These are phyloP conservation scores for Noccaea bulbosa DNA, from an alignment of 345 rosid genomes.

Conservation along the genomic window DNA sequence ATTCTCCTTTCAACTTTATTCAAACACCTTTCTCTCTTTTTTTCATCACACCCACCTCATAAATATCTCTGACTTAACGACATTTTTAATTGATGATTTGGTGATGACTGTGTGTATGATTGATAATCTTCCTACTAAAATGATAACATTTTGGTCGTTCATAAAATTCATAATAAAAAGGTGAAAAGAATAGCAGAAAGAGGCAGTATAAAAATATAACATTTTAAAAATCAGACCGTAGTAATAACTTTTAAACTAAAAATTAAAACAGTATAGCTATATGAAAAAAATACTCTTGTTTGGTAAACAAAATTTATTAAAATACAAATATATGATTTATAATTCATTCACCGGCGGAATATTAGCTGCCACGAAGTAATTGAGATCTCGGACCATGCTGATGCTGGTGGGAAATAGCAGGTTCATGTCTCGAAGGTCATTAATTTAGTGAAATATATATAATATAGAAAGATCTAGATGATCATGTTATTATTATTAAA, in stretches of 20 bases:
- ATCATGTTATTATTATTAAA: too few relatives aligned
- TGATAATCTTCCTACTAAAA: conserved; percentile 22
- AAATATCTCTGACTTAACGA: conserved; percentile 34
- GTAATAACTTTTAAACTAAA: too few relatives aligned
- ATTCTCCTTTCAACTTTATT: conserved; percentile 34
- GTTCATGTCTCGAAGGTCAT: conserved; percentile 38
- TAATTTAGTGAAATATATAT: conserved; percentile 14
- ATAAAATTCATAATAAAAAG: not conserved
- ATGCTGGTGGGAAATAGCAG: conserved; percentile 40
- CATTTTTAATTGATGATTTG: not conserved
- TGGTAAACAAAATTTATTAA: too few relatives aligned
- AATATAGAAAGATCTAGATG: too few relatives aligned
- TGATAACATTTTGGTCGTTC: conserved; percentile 6
- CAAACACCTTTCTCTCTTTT: not conserved
- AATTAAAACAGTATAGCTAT: too few relatives aligned
- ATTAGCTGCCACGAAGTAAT: conserved; percentile 37
- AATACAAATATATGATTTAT: not conserved
- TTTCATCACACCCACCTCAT: conserved; percentile 17
- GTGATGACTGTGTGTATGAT: conserved; percentile 23
- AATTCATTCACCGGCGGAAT: conserved; percentile 29
- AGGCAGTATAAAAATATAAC: not conserved
- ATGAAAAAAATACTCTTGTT: too few relatives aligned
- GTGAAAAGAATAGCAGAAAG: not conserved
- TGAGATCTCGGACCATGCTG: conserved; percentile 37
- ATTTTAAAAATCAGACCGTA: too few relatives aligned